Conservation (phyloP, 768 basidiomycete species). For the Termitomyces sp. region DNA sequence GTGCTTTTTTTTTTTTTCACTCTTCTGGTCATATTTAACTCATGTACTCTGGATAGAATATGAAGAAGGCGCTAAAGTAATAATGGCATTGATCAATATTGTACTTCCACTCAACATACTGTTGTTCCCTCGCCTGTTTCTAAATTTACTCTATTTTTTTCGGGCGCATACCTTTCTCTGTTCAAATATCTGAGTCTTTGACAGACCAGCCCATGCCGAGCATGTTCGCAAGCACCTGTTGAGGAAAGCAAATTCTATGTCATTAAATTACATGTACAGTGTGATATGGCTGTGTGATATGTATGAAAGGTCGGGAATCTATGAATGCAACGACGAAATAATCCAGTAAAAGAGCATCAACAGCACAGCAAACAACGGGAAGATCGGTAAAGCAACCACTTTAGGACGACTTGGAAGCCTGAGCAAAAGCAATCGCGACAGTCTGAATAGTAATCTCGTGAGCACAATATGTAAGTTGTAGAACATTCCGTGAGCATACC, state of each 20-base stretch:
- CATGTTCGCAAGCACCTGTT: neutral
- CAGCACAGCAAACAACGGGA: conserved; percentile 8
- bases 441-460: conserved; percentile 38
- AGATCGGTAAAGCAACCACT: neutral
- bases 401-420: conserved; percentile 45
- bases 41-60: conserved; percentile 43
- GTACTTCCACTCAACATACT: no score
- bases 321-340: conserved; percentile 7
- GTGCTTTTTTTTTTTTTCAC: conserved; percentile 27
- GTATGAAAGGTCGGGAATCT: conserved; percentile 5
- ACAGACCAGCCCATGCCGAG: neutral
- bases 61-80: conserved; percentile 77
- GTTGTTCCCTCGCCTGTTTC: neutral
- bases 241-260: conserved; percentile 10
- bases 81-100: conserved; percentile 20
- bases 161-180: neutral
- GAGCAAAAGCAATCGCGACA: conserved; percentile 84
- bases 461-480: neutral
- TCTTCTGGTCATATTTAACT: neutral
- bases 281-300: conserved; percentile 4
- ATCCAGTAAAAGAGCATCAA: conserved; percentile 10
- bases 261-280: conserved; percentile 7
- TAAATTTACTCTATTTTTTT: neutral
- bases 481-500: conserved; percentile 32
- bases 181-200: neutral